Evolutionary conservation across 768 basidiomycete genomes (phyloP), one percentile per base, ranked within the genome.

Genomic region (Russula emetica): DNA sequence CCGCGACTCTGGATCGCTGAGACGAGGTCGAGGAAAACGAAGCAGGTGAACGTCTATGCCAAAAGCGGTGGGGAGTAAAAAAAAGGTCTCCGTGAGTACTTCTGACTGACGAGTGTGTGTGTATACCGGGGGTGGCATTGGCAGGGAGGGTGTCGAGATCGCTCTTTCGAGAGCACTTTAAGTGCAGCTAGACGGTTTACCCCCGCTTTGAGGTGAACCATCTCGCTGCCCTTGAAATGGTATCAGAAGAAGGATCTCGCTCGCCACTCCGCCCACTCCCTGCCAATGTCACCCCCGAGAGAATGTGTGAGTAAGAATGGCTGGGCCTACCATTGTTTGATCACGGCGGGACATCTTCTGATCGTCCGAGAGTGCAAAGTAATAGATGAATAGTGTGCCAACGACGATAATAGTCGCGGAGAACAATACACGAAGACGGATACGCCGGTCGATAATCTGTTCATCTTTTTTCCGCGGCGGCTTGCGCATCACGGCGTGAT

Each of bases 1-100:
- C 94, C 94, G 59, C 96, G 91, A 74, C 92, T 96, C 74, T 98
- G 95, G 36, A 97, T 75, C 1, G 96, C 96, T 44, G 94, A 98
- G 11, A 94, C 90, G 50, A 98, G 84, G 75, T 98, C 96, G 66
- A 98, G 87, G 80, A 98, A 92, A 62, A 98, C 96, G 76, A 98
- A 98, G 72, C 87, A 89, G 20, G 94, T 90, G 75, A 98, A 98
- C 28, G 96, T 97, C 96, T 97, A 74, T n/a, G 20, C n/a, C 40
- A 5, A 24, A 20, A 14, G 54, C 11, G 51, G 26, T 10, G 14
- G 55, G 34, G 56, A 70, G 11, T 9, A 0, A 9, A 13, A 9
- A 13, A 16, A 22, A 40, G 34, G 22, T 14, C 50, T 56, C 36
- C 5, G 38, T 47, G 26, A 51, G 55, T 45, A 50, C 22, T 40